Evolutionary conservation across 2,329 filamentous ascomycete genomes (phyloP).

Genomic region (Nigrospora sphaerica): DNA sequence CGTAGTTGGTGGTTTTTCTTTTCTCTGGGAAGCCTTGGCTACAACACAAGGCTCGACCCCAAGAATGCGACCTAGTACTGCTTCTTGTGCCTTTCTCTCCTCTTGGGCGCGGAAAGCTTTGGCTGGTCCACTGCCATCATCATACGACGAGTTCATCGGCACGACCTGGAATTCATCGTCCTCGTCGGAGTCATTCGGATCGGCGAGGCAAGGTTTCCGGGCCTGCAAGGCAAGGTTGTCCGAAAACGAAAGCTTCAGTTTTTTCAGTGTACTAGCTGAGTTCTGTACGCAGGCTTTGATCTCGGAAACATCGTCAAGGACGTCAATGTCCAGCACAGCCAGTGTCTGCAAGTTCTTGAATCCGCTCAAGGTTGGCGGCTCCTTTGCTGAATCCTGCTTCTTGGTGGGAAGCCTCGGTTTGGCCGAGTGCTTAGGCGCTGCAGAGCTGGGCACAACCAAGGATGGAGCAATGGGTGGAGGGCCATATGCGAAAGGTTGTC

Average conservation of each 20-base stretch:
- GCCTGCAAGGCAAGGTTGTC: constrained; percentile 39
- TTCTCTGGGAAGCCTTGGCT: constrained; percentile 24
- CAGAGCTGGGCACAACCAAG: constrained; percentile 20
- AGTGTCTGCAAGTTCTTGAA: constrained; percentile 49
- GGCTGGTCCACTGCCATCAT: constrained; percentile 33
- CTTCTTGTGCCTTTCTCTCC: constrained; percentile 47
- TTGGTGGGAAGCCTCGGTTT: constrained; percentile 25
- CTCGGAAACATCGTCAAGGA: constrained; percentile 46
- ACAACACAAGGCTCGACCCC: constrained; percentile 35
- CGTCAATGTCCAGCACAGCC: constrained; percentile 53
- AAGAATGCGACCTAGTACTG: constrained; percentile 44
- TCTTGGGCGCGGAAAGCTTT: constrained; percentile 42
- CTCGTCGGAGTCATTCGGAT: constrained; percentile 42
- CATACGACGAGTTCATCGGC: constrained; percentile 20
- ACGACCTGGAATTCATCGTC: constrained; percentile 48
- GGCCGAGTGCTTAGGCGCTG: constrained; percentile 24
- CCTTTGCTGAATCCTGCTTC: constrained; percentile 20
- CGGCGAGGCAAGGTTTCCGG: constrained; percentile 32
- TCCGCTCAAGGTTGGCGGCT: constrained; percentile 47
- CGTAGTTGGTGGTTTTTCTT: constrained; percentile 18
- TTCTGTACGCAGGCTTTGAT: constrained; percentile 47
- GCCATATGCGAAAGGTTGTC: no score
- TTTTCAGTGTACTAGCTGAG: constrained; percentile 45
- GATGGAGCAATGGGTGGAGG: constrained; percentile 14
- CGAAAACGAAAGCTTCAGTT: constrained; percentile 53